A percentile compares a stretch with the other conserved stretches of the same genome.
phyloP scores from a whole-genome alignment of 371 early-diverging fungal species.

The Actinomucor elegans region DNA sequence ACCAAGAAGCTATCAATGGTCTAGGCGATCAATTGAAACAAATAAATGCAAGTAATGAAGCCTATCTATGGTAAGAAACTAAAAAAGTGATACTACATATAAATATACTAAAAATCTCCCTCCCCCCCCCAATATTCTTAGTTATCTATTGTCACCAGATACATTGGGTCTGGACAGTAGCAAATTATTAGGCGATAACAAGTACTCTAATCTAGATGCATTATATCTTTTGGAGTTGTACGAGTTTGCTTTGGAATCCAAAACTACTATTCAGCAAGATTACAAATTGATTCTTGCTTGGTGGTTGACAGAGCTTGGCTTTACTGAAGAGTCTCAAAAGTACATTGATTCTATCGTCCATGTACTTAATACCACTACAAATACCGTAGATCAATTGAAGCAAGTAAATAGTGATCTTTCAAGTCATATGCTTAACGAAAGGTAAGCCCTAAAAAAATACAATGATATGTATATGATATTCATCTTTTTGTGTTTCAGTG shows the following conservation, averaged over 20 bases:
- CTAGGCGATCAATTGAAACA: slow-evolving; percentile 75
- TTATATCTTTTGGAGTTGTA: slow-evolving; percentile 81
- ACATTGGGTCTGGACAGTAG: slow-evolving; percentile 57
- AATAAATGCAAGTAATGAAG: slow-evolving; percentile 16
- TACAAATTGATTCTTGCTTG: slow-evolving; percentile 84
- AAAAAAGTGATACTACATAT: background rate
- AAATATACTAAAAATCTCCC: too few relatives aligned
- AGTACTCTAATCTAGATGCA: slow-evolving; percentile 49
- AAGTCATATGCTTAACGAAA: background rate
- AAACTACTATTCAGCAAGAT: slow-evolving; percentile 64
- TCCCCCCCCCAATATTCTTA: too few relatives aligned
- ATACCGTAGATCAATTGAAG: background rate
- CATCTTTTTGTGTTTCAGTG: too few relatives aligned
- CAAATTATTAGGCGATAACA: slow-evolving; percentile 57
- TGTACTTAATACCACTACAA: slow-evolving; percentile 38
- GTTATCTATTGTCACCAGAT: slow-evolving; percentile 68
- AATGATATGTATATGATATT: too few relatives aligned
- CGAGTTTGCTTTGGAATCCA: slow-evolving; percentile 60
- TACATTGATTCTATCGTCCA: slow-evolving; percentile 76
- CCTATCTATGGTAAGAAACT: slow-evolving; percentile 77
- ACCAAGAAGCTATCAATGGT: slow-evolving; percentile 63
- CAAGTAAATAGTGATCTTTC: background rate
- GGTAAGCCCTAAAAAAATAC: too few relatives aligned
- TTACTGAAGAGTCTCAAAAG: slow-evolving; percentile 63
- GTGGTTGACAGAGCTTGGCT: slow-evolving; percentile 80